These are phyloP conservation scores for Colletotrichum neosansevieriae DNA, from an alignment of 2,329 filamentous ascomycete genomes.

Conservation along the genomic window DNA sequence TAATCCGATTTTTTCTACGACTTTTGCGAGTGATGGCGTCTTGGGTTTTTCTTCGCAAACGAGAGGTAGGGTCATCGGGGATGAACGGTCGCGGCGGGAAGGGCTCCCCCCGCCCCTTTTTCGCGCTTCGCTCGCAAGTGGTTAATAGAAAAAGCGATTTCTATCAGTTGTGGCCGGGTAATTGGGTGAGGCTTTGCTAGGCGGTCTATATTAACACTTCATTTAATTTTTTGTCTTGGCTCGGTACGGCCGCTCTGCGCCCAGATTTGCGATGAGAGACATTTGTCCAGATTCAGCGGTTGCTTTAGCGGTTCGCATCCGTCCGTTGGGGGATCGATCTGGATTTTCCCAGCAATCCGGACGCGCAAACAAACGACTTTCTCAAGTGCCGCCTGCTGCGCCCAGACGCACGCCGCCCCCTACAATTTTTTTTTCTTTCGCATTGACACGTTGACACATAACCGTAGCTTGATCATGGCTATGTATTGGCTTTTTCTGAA, in stretches of 20 bases:
- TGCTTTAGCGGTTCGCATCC: neutral
- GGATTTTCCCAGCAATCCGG: conserved; percentile 1
- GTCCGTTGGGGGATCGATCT: neutral
- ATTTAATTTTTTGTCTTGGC: too few species aligned
- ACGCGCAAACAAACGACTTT: neutral
- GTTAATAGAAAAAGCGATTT: too few species aligned
- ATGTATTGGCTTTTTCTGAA: neutral
- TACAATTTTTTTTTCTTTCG: neutral
- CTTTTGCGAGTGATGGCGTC: too few species aligned
- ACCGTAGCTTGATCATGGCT: neutral
- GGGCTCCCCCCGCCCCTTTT: too few species aligned
- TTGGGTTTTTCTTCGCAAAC: too few species aligned
- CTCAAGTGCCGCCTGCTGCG: neutral
- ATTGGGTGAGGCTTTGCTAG: too few species aligned
- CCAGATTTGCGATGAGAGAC: neutral
- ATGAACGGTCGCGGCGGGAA: too few species aligned
- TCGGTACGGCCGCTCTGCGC: neutral
- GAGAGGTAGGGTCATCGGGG: neutral
- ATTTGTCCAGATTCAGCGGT: conserved; percentile 1
- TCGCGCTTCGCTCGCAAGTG: too few species aligned
- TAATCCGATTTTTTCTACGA: too few species aligned
- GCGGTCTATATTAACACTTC: too few species aligned
- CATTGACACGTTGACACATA: conserved; percentile 3
- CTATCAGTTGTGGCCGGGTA: too few species aligned
- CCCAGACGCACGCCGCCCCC: neutral